Base-by-base conservation (phyloP, 305 asterid genomes). In the Fraxinus albicans region DNA sequence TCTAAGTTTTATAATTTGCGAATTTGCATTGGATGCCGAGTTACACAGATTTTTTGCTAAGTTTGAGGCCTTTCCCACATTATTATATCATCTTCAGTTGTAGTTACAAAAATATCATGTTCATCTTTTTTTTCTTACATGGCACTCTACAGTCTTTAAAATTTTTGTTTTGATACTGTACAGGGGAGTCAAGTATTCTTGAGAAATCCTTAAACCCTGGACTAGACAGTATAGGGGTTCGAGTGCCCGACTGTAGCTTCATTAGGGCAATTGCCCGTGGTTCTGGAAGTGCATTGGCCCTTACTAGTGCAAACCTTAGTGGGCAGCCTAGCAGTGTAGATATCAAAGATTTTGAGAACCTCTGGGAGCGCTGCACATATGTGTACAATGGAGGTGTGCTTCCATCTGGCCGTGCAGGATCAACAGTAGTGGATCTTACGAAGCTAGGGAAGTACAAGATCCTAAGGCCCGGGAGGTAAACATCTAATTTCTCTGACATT, bases 391-490 rank as follows among this genome's bases (percentile, higher is more conserved):
- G 93, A 6, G 99, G 98, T 58, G 83, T 89, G 35, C 93, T 94
- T 88, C 98, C 97, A 58, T 89, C 96, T 1, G 95, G 98, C 25
- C 97, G 97, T 53, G 97, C 95, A 9, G 98, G 98, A 82, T 96
- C 98, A 38, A 96, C 98, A 1, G 86, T 94, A 15, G 94, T 96
- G 70, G 98, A 94, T 88, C 98, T 96, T 78, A 91, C 98, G 70
- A 83, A 73, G 80, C 83, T 80, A n/a, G 98, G 99, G 38, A 85
- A 80, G 85, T 96, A 90, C 90, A 93, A 88, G 91, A 96, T 96
- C 82, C 87, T 94, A 29, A 86, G 97, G 84, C 93, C 99, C 8
- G 98, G 99, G 80, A 95, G 98, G 99, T 92, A 86, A 70, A 77
- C 81, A 55, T 80, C 25, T 12, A 36, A 29, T 19, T 69, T 40